Evolutionary conservation across 768 basidiomycete species (phyloP).

Genomic region (Boletellus emodensis): DNA sequence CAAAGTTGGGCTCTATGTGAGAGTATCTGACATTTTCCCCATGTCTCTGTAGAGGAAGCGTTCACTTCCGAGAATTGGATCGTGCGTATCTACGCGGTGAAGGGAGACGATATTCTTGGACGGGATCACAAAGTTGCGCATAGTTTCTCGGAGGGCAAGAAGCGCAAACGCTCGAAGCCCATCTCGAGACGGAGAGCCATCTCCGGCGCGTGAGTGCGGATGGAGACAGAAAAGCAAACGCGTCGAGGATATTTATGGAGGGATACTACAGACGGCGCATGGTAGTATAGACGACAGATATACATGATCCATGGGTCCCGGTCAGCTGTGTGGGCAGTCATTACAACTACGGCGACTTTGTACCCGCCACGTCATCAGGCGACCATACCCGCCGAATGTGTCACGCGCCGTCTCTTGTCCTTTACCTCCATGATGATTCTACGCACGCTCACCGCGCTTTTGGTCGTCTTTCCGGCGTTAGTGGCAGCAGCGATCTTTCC

Average conservation of each 20-base stretch:
- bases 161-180: conserved; percentile 79
- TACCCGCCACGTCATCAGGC: background rate
- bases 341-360: no score
- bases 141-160: conserved; percentile 83
- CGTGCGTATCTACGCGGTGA: conserved; percentile 93
- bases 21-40: conserved; percentile 1
- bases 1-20: background rate
- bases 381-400: background rate
- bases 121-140: conserved; percentile 87
- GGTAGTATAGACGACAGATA: background rate
- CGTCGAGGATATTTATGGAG: background rate
- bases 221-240: conserved; percentile 1
- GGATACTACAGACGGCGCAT: no score
- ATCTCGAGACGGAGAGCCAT: conserved; percentile 52
- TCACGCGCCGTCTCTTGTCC: background rate
- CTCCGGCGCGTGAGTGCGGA: conserved; percentile 10
- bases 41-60: conserved; percentile 68
- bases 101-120: conserved; percentile 88
- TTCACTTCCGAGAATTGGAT: conserved; percentile 99
- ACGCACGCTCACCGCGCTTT: conserved; percentile 10
- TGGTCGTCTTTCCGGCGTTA: conserved; percentile 31
- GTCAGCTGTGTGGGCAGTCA: no score
- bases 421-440: conserved; percentile 23
- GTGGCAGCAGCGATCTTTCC: conserved; percentile 47
- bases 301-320: no score